Evolutionary conservation across 108 stramenopile genomes (phyloP).

Genomic region (Skeletonema grethae): DNA sequence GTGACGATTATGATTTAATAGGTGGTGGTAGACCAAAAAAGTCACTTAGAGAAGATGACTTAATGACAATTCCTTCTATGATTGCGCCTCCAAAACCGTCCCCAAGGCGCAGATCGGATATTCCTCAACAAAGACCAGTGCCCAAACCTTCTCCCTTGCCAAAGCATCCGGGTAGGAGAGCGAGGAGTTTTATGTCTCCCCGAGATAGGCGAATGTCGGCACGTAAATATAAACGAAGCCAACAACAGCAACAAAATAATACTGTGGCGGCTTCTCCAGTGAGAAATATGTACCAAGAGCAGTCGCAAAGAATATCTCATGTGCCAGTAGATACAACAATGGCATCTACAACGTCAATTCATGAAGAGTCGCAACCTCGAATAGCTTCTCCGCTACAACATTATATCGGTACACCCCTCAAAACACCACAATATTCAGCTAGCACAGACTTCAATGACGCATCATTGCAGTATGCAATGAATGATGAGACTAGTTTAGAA

Average conservation of each 20-base stretch:
- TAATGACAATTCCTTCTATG: not conserved
- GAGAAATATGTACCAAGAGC: too few species aligned
- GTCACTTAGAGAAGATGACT: not conserved
- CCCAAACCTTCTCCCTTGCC: slow-evolving; percentile 1
- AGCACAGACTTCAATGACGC: not conserved
- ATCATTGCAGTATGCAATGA: not conserved
- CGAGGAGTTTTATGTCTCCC: not conserved
- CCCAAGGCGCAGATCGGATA: not conserved
- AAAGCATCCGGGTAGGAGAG: not conserved
- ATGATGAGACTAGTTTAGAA: not conserved
- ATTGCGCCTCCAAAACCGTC: not conserved
- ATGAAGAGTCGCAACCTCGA: too few species aligned
- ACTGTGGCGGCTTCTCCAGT: not conserved
- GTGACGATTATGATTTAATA: not conserved
- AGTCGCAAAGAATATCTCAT: too few species aligned
- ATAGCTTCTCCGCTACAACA: too few species aligned
- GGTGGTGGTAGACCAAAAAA: not conserved
- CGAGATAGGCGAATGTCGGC: not conserved
- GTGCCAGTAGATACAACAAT: too few species aligned
- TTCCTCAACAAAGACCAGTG: not conserved
- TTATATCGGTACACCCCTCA: not conserved
- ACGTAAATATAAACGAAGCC: not conserved
- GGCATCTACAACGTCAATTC: too few species aligned
- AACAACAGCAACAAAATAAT: not conserved
- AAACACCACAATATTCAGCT: not conserved